Conservation (phyloP, 2,329 filamentous ascomycete species). For the Meredithiella fracta region DNA sequence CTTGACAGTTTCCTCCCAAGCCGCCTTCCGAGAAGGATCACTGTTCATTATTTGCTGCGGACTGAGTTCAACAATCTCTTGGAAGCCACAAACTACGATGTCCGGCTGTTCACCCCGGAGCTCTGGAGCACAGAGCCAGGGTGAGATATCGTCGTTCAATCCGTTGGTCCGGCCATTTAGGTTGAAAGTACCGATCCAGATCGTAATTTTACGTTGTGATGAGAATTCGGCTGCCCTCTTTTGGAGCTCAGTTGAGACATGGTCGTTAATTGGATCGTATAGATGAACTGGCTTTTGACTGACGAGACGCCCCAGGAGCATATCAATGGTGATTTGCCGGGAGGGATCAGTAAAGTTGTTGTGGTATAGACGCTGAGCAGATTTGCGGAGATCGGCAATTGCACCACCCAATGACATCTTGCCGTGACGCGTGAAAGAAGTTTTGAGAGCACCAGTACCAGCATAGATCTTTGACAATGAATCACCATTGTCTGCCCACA, state of each 20-base stretch:
- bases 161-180: slow-evolving; percentile 76
- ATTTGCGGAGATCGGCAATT: slow-evolving; percentile 89
- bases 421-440: slow-evolving; percentile 81
- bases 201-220: slow-evolving; percentile 53
- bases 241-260: slow-evolving; percentile 59
- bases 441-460: slow-evolving; percentile 87
- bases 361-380: slow-evolving; percentile 82
- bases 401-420: slow-evolving; percentile 93
- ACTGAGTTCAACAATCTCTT: slow-evolving; percentile 95
- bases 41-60: slow-evolving; percentile 99
- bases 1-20: slow-evolving; percentile 75
- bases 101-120: slow-evolving; percentile 51
- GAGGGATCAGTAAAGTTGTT: slow-evolving; percentile 95
- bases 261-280: slow-evolving; percentile 89
- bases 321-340: slow-evolving; percentile 85
- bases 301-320: slow-evolving; percentile 70
- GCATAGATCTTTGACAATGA: slow-evolving; percentile 89
- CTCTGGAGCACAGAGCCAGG: slow-evolving; percentile 62
- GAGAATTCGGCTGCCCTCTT: slow-evolving; percentile 58
- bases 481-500: slow-evolving; percentile 97
- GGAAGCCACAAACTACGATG: slow-evolving; percentile 81
- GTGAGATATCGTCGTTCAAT: slow-evolving; percentile 59
- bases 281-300: slow-evolving; percentile 71
- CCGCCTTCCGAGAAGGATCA: slow-evolving; percentile 66
- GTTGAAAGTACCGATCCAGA: slow-evolving; percentile 81